These are phyloP conservation scores for Cordyceps tenuipes DNA, from an alignment of 2,329 filamentous ascomycete species.

Conservation along the genomic window DNA sequence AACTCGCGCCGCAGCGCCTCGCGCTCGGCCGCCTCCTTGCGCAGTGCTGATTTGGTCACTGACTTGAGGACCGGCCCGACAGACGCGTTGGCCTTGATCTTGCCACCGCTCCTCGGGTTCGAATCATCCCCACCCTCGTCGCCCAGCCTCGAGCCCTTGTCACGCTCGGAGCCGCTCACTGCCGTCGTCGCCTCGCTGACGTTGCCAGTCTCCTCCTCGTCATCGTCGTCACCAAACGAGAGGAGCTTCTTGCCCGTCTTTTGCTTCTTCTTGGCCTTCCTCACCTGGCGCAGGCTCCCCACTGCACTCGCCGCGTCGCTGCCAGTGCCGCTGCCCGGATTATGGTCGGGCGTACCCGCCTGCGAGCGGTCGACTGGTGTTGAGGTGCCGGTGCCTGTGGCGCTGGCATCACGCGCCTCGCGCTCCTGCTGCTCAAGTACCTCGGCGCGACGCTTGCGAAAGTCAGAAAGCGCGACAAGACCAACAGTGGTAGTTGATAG, in stretches of 20 bases:
- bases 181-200: constrained; percentile 21
- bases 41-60: constrained; percentile 62
- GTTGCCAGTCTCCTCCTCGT: constrained; percentile 47
- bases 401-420: constrained; percentile 58
- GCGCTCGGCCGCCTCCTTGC: constrained; percentile 69
- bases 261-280: constrained; percentile 32
- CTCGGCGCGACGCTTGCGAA: constrained; percentile 90
- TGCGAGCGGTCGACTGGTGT: constrained; percentile 40
- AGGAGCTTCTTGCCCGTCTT: constrained; percentile 39
- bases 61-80: constrained; percentile 60
- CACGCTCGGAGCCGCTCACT: constrained; percentile 26
- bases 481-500: constrained; percentile 84
- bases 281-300: constrained; percentile 19
- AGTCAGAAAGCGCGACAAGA: constrained; percentile 84
- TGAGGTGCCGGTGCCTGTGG: constrained; percentile 29
- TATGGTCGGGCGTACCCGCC: constrained; percentile 38
- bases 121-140: constrained; percentile 5
- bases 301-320: constrained; percentile 24
- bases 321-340: constrained; percentile 15
- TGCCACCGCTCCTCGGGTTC: constrained; percentile 27
- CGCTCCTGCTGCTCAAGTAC: constrained; percentile 86
- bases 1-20: constrained; percentile 80
- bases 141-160: constrained; percentile 12
- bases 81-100: constrained; percentile 54
- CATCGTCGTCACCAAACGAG: constrained; percentile 65